Evolutionary conservation across 768 basidiomycete species (phyloP), one percentile per base, ranked within the genome.

Genomic region (Pholiota molesta): DNA sequence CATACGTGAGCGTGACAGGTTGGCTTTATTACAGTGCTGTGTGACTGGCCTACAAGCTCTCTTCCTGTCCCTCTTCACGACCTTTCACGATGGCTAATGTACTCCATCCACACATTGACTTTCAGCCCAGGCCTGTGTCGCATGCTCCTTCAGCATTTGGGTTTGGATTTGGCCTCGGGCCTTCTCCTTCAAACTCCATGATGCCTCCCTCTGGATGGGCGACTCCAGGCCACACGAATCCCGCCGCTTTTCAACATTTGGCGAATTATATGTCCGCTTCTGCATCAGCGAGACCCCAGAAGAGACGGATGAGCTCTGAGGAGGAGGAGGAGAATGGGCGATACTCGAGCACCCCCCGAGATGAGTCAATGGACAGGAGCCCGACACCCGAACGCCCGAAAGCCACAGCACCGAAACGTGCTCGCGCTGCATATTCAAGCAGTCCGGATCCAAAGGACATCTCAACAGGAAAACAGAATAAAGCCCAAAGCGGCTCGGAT

Each of bases 291-390:
- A 82, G 86, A 53, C 69, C 74, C 16, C 81, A 83, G 73, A 91
- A 93, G 74, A 79, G 92, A 63, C 78, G 88, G 42, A 79, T 82
- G 62, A 92, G 94, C 57, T 72, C 76, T 1, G 91, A 93, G 19
- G 90, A 92, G n/a, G 87, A 90, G 29, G 71, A 75, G 3, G 83
- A 85, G 60, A 73, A 75, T 26, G 61, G 57, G 56, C 71, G 71
- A 63, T 64, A 74, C 66, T 56, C 59, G 3, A 31, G 35, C 14
- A 49, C 70, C 60, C 69, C 71, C 28, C 74, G 83, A 61, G 91
- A 92, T 66, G 83, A 90, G 56, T 81, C 86, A 16, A 94, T 94
- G 92, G 92, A 93, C 72, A 82, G 90, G 62, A 92, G 91, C 65
- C 91, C 92, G 8, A 92, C 92, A 2, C 90, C 92, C 16, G 92